A percentile compares a stretch with the other conserved stretches of the same genome.
phyloP scores from a whole-genome alignment of 805 yeast genomes.

The Candida corydali region DNA sequence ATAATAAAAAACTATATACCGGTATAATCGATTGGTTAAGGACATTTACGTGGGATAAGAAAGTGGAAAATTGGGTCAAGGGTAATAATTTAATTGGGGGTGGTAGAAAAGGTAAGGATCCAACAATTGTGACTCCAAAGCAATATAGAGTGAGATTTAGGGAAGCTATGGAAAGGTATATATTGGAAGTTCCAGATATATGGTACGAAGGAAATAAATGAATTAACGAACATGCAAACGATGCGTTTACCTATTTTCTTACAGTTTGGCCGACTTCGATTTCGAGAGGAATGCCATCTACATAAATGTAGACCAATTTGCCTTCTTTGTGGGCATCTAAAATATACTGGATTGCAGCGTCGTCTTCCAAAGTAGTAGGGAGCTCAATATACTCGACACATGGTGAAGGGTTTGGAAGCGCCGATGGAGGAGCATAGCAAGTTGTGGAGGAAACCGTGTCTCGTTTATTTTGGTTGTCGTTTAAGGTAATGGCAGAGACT shows the following conservation, averaged over 20 bases:
- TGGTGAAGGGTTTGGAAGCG: neutral
- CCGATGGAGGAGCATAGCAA: neutral
- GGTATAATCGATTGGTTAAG: constrained; percentile 94
- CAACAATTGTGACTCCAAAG: constrained; percentile 95
- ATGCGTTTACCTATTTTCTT: neutral
- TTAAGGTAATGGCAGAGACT: neutral
- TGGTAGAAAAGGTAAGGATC: constrained; percentile 80
- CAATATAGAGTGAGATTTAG: constrained; percentile 92
- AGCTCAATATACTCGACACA: neutral
- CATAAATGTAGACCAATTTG: neutral
- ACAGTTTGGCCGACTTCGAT: neutral
- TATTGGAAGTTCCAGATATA: constrained; percentile 89
- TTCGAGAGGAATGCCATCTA: neutral
- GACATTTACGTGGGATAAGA: constrained; percentile 98
- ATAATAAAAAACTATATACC: constrained; percentile 65
- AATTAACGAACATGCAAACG: constrained; percentile 1
- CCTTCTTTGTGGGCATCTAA: neutral
- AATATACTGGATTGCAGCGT: neutral
- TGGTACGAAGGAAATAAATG: constrained; percentile 38
- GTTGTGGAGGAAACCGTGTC: neutral
- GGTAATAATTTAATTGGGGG: constrained; percentile 81
- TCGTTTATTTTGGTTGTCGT: neutral
- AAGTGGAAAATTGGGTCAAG: constrained; percentile 97
- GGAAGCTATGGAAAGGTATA: constrained; percentile 96
- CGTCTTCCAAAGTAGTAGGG: neutral